These are phyloP conservation scores for Solanum medicagineum DNA, from an alignment of 257 asterid genomes.

Conservation along the genomic window DNA sequence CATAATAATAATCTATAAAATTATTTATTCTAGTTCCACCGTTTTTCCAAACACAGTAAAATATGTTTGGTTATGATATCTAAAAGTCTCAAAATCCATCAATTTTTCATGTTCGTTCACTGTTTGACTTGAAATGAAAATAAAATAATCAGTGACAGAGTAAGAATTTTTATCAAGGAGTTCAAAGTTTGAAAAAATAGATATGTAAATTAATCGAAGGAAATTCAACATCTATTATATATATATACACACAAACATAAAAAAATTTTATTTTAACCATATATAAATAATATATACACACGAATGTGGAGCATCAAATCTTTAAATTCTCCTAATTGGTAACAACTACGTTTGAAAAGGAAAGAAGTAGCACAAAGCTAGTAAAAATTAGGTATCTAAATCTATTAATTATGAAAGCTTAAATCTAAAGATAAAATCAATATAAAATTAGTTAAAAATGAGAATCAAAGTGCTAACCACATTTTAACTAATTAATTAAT, in stretches of 20 bases:
- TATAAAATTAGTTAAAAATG: neutral
- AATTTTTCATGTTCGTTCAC: neutral
- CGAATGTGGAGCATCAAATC: neutral
- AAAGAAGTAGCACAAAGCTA: neutral
- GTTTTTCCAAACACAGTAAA: neutral
- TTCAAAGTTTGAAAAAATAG: too few species aligned
- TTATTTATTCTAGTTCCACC: neutral
- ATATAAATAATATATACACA: too few species aligned
- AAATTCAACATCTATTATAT: too few species aligned
- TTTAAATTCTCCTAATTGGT: neutral
- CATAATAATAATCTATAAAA: neutral
- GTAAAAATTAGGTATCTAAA: neutral
- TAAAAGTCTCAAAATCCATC: neutral
- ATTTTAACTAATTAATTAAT: neutral
- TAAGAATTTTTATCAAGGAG: too few species aligned
- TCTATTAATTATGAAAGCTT: neutral
- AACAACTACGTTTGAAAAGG: neutral
- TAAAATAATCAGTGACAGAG: neutral
- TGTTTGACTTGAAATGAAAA: neutral
- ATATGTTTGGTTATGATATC: neutral
- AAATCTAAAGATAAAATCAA: neutral
- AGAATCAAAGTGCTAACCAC: neutral
- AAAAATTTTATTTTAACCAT: too few species aligned
- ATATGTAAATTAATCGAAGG: too few species aligned
- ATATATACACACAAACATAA: too few species aligned